A percentile compares a stretch with the other conserved stretches of the same genome.
These are phyloP conservation scores for Alternaria alternata DNA, from an alignment of 2,329 filamentous ascomycete species.

Conservation along the genomic window DNA sequence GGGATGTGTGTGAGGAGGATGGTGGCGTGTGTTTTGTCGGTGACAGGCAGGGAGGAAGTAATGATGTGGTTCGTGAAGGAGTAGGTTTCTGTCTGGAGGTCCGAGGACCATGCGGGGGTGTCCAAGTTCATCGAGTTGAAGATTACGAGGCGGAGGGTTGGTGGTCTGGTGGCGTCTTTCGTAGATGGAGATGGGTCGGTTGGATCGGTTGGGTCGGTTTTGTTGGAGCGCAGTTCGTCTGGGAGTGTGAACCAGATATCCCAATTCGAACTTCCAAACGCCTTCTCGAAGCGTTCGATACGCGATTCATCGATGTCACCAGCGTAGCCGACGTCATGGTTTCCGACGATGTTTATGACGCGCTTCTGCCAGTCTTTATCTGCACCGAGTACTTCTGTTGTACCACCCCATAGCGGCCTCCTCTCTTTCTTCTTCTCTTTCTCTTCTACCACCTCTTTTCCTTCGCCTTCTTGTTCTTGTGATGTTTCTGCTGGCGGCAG, in stretches of 20 bases:
- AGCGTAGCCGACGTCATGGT: constrained; percentile 96
- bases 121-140: constrained; percentile 96
- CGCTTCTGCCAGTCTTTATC: constrained; percentile 73
- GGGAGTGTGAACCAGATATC: constrained; percentile 72
- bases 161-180: constrained; percentile 47
- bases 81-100: constrained; percentile 80
- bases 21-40: constrained; percentile 73
- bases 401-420: constrained; percentile 34
- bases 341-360: constrained; percentile 90
- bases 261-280: constrained; percentile 91
- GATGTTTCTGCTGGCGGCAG: background rate
- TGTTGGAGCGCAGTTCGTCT: constrained; percentile 4
- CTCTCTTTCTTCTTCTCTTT: constrained; percentile 14
- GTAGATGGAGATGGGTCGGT: background rate
- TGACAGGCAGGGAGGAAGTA: constrained; percentile 66
- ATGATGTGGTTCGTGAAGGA: constrained; percentile 76
- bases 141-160: constrained; percentile 81
- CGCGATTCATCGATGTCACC: constrained; percentile 84
- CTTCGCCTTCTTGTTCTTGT: constrained; percentile 23
- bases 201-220: background rate
- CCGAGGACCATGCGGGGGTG: constrained; percentile 72
- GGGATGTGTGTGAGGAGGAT: constrained; percentile 92
- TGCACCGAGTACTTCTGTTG: constrained; percentile 51
- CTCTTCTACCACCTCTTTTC: constrained; percentile 29
- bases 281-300: constrained; percentile 80